Evolutionary conservation across 1,284 basidiomycete species (phyloP), one percentile per base, ranked within the genome.

Genomic region (Mycena sp.): DNA sequence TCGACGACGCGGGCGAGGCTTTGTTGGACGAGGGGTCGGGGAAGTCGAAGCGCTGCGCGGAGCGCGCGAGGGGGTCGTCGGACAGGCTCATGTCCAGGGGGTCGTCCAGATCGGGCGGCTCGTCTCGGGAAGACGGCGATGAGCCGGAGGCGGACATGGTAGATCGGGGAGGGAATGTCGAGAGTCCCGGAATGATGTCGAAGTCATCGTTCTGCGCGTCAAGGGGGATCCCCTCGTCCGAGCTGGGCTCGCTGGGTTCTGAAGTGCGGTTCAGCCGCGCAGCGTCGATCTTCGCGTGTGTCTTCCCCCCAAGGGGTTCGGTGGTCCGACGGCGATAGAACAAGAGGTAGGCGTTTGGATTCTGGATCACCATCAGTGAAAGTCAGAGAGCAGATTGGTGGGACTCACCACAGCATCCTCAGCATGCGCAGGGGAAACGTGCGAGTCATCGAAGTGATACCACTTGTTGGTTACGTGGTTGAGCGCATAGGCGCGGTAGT

Each of bases 371-470:
- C 44, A 32, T 49, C 58, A 44, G 66, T 17, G 67, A 46, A 65
- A 55, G 38, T 50, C n/a, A 40, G 46, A 55, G 43, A 41, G 49
- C 43, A 63, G 43, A 62, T 68, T 60, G 40, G 38, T 30, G 70
- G 54, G 40, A 82, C 91, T 77, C 77, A 96, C 93, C 72, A 96
- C 91, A 55, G 91, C 81, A 40, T 90, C 85, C 28, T 82, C 76
- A 17, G 90, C 80, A 43, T 83, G 80, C 29, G 87, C 81, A 35
- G 79, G 74, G 26, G 87, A 87, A 51, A 96, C 95, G 71, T 88
- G 89, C 10, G 93, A 91, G 77, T 99, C 98, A 75, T 99, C 98
- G 69, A 97, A 99, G 75, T 98, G 96, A 81, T 99, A 97, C 98
- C 98, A 99, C 73, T 93, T 88, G 37, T 84, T 85, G 60, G 91